Percentiles rank a stretch among this genome's conserved stretches.
Evolutionary conservation across 2,329 filamentous ascomycete genomes (phyloP).

Genomic region (Fusarium drepaniforme): DNA sequence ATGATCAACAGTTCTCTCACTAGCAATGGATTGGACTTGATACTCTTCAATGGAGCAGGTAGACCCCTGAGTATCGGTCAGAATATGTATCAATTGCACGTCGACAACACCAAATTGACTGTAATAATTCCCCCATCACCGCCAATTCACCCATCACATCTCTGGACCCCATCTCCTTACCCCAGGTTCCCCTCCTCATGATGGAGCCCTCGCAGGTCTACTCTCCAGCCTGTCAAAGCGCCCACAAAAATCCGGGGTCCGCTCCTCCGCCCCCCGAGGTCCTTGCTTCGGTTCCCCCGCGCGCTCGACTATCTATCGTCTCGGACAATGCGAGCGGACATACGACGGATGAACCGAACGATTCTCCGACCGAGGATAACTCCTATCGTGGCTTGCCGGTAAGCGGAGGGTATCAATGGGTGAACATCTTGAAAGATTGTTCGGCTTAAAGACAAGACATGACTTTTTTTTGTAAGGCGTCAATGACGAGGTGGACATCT

Average conservation of each 20-base stretch:
- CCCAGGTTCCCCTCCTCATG: constrained; percentile 37
- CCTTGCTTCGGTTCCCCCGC: constrained; percentile 21
- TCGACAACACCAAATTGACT: background rate
- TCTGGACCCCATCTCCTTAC: constrained; percentile 27
- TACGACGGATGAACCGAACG: constrained; percentile 33
- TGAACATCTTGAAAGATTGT: background rate
- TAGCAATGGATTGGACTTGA: background rate
- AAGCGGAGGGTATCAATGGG: constrained; percentile 18
- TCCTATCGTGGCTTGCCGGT: background rate
- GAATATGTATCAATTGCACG: background rate
- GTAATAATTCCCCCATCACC: background rate
- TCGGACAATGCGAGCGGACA: constrained; percentile 35
- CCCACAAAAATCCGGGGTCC: constrained; percentile 37
- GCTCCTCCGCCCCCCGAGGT: constrained; percentile 10
- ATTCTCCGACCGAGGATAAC: constrained; percentile 35
- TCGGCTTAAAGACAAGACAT: background rate
- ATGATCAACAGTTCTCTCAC: background rate
- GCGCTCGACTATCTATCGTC: background rate
- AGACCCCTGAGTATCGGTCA: rapidly evolving
- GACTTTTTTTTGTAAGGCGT: constrained; percentile 14
- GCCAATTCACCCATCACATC: background rate
- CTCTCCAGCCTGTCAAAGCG: constrained; percentile 15
- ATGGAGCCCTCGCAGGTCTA: background rate
- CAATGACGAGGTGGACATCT: constrained; percentile 18
- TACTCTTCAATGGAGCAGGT: background rate